Base-by-base conservation (phyloP, 352 stramenopile species). In the Globisporangium splendens region DNA sequence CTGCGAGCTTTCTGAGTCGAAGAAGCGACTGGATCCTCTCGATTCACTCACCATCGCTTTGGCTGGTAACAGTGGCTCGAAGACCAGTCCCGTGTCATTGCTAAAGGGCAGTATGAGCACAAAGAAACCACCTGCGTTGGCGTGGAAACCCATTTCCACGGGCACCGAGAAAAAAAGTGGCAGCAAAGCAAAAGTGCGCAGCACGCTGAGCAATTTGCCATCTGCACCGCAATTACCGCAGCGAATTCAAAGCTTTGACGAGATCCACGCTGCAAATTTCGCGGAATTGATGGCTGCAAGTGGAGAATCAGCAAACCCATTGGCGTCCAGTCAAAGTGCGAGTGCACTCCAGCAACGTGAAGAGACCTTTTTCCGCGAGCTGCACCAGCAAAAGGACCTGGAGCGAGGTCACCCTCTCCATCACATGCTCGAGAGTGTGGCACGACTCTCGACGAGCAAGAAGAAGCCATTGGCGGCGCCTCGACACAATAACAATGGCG, bases 391-490 rank as follows among this genome's bases (percentile, higher is more conserved):
- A 14, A 83, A 85, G 53, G 59, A 77, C 14, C 59, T 79, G 0
- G 48, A 62, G 3, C 72, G 78, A 22, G 65, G 68, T 6, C 80
- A 93, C 48, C 76, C 81, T 12, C 61, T 93, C n/a, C 67, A 75
- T 1, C 79, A 93, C 68, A 89, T 91, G 65, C 59, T 93, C 24
- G 83, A 88, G 35, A 86, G 77, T 33, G 72, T 79, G 0, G 62
- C 74, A 47, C 66, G 68, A 15, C 59, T 91, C 0, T 64, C 67
- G 1, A 62, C 73, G 49, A 72, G 66, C 41, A 78, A 60, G 18
- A 28, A 44, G 33, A 65, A 66, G 20, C 8, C 17, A 15, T 52
- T 28, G 18, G 22, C 20, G 22, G 62, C 75, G 38, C 73, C 7
- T 59, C 50, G 17, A 48, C 4, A 33, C 1, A 54, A 18, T 3